Percentiles rank a stretch among this genome's conserved stretches.
These are phyloP conservation scores for Ophiocordyceps robertsii DNA, from an alignment of 2,329 filamentous ascomycete genomes.

Conservation along the genomic window DNA sequence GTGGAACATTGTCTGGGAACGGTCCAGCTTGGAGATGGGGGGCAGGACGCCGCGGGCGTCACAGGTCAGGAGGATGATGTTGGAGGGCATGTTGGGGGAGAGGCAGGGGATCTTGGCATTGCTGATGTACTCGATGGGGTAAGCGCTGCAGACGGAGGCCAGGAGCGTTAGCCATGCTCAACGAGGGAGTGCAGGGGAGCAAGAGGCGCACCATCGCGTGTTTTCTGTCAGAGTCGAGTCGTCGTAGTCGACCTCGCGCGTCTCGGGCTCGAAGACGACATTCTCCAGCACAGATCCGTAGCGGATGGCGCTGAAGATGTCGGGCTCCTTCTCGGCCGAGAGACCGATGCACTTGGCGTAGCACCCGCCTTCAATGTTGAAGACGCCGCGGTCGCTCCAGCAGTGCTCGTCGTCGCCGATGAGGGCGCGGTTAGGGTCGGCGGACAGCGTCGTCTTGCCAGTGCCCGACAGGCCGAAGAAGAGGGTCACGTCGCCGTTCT, in stretches of 20 bases:
- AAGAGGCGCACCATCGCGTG: conserved; percentile 54
- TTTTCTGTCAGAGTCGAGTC: conserved; percentile 93
- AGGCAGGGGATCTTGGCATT: conserved; percentile 98
- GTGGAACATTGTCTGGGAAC: conserved; percentile 98
- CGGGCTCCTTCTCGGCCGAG: conserved; percentile 96
- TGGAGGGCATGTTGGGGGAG: conserved; percentile 74
- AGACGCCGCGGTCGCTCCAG: conserved; percentile 93
- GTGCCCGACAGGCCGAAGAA: conserved; percentile 99
- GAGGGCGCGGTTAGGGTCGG: conserved; percentile 87
- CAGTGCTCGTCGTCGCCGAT: conserved; percentile 99
- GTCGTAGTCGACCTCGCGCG: conserved; percentile 88
- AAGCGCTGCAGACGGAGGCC: conserved; percentile 37
- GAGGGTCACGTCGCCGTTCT: conserved; percentile 88
- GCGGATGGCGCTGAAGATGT: conserved; percentile 91
- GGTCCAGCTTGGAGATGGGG: conserved; percentile 92
- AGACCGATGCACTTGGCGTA: conserved; percentile 98
- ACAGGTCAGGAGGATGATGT: conserved; percentile 97
- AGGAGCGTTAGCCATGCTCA: conserved; percentile 10
- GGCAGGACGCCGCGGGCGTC: conserved; percentile 95
- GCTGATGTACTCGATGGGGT: conserved; percentile 97
- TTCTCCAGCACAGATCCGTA: conserved; percentile 98
- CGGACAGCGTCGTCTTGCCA: conserved; percentile 96
- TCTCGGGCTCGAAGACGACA: conserved; percentile 88
- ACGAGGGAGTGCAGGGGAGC: neutral
- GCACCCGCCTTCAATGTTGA: conserved; percentile 99